Evolutionary conservation across 345 rosid genomes (phyloP), one percentile per base, ranked within the genome.

Genomic region (Aethionema arabicum): DNA sequence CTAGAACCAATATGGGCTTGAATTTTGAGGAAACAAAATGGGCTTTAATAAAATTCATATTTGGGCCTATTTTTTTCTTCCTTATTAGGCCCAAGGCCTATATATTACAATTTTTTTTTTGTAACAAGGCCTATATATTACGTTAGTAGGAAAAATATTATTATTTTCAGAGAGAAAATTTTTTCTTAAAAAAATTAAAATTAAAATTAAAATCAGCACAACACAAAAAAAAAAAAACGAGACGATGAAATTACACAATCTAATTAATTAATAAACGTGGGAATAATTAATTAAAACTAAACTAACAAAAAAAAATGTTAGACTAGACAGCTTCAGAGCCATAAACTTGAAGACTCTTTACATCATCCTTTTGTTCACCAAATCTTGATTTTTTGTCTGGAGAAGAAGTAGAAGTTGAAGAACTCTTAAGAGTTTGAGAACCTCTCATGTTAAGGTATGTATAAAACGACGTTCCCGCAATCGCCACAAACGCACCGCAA

Each of bases 391-490:
- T 72, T 56, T 65, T 72, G 15, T 65, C 70, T 13, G 33, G 32
- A 46, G 52, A 31, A 9, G 60, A n/a, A 8, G 49, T 4, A 52
- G 74, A 21, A 12, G 75, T 49, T 5, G 69, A 57, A 1, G 59
- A 51, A 58, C 37, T 56, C 56, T 72, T 72, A 2, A 83, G 81
- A 32, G 82, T 76, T 7, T 80, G 72, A 21, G 27, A 21, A 30
- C 49, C 29, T 56, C 72, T 59, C 16, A 69, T 44, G 69, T 74
- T 74, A 38, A 74, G 77, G 66, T 68, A 68, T 3, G 77, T 74
- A 59, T 74, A 74, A 7, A 68, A 63, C n/a, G 77, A 74, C 66
- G 73, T 74, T 4, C 77, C 77, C 21, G 57, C 42, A 51, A 74
- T 74, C 56, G 74, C 77, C 57, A 74, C 67, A 58, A 74, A 4